Evolutionary conservation across 176 grass and related monocot species (phyloP).

Genomic region (Calamus simplicifolius): DNA sequence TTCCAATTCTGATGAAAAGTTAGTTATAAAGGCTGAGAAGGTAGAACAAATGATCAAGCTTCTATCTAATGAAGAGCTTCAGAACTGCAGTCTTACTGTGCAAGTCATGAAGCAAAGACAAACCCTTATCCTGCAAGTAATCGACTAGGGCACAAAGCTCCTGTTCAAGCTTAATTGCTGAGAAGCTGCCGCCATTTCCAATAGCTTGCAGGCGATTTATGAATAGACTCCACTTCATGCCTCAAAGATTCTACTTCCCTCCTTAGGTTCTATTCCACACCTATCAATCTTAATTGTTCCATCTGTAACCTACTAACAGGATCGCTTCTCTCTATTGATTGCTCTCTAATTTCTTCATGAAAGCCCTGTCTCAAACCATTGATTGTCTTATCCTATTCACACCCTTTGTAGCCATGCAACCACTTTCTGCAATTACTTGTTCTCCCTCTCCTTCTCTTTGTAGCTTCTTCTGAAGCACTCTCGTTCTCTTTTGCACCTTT

Average conservation of each 20-base stretch:
- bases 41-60: slow-evolving; percentile 42
- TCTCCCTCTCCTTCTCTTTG: slow-evolving; percentile 63
- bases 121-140: no score
- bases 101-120: slow-evolving; percentile 40
- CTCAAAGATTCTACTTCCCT: slow-evolving; percentile 47
- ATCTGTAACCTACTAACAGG: no score
- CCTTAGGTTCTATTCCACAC: slow-evolving; percentile 76
- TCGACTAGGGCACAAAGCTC: no score
- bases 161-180: no score
- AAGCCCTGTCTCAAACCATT: slow-evolving; percentile 49
- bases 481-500: slow-evolving; percentile 36
- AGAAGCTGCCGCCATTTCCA: no score
- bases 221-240: slow-evolving; percentile 62
- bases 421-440: slow-evolving; percentile 52
- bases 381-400: slow-evolving; percentile 79
- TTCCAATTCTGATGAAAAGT: slow-evolving; percentile 16
- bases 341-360: slow-evolving; percentile 34
- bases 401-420: slow-evolving; percentile 54
- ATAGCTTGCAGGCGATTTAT: no score
- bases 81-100: slow-evolving; percentile 21
- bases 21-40: slow-evolving; percentile 55
- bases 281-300: slow-evolving; percentile 64
- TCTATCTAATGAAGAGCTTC: slow-evolving; percentile 32
- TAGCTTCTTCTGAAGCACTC: slow-evolving; percentile 39
- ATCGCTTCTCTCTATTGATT: slow-evolving; percentile 24